phyloP scores from a whole-genome alignment of 306 rosid genomes.

The Purshia tridentata region DNA sequence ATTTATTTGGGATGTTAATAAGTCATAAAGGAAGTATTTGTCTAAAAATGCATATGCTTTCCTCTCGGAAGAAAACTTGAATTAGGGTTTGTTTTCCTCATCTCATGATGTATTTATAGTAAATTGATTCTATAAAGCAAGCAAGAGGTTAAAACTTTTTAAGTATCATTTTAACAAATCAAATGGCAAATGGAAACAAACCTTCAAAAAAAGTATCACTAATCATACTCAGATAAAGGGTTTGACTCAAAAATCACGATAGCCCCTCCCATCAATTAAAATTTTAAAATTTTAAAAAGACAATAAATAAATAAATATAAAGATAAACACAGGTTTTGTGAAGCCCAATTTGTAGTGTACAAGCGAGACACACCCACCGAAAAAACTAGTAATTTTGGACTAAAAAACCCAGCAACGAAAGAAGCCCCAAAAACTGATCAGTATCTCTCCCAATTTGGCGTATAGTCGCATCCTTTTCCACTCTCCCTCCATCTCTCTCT shows the following conservation, averaged over 20 bases:
- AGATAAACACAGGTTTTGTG: too few relatives aligned
- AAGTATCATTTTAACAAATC: not conserved
- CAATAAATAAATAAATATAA: too few relatives aligned
- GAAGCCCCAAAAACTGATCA: conserved; percentile 2
- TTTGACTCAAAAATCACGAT: not conserved
- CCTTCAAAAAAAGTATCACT: not conserved
- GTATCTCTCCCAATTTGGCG: not conserved
- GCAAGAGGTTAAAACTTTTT: not conserved
- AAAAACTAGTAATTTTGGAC: too few relatives aligned
- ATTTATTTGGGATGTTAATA: too few relatives aligned
- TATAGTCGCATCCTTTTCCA: conserved; percentile 17
- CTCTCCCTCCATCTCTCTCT: conserved; percentile 13
- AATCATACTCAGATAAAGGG: not conserved
- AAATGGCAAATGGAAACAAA: not conserved
- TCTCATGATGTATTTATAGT: too few relatives aligned
- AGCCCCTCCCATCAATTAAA: not conserved
- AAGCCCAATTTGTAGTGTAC: not conserved
- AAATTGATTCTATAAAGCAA: not conserved
- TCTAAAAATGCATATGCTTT: too few relatives aligned
- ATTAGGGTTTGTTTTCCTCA: too few relatives aligned
- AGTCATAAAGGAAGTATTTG: too few relatives aligned
- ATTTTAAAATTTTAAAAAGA: too few relatives aligned
- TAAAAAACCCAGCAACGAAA: conserved; percentile 8
- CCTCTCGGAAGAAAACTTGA: too few relatives aligned
- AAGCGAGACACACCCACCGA: not conserved